These are phyloP conservation scores for Fusarium neocosmosporiellum DNA, from an alignment of 2,329 filamentous ascomycete species.

Conservation along the genomic window DNA sequence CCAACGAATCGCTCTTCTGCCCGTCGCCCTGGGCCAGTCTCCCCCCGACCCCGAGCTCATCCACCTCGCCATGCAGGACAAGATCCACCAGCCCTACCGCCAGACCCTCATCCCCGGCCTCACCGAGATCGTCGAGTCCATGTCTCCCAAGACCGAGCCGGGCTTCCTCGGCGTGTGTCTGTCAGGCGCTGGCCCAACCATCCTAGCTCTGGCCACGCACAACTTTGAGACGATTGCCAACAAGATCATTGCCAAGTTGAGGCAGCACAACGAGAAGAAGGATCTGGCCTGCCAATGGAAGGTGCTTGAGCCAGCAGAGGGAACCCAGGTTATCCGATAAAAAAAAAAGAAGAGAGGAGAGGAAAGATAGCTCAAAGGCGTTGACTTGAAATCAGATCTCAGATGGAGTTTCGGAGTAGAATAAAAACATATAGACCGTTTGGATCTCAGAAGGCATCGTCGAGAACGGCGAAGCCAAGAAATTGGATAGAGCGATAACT, in stretches of 20 bases:
- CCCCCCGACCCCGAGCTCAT: conserved; percentile 94
- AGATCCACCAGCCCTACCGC: conserved; percentile 96
- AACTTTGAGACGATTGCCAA: conserved; percentile 90
- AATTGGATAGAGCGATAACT: background rate
- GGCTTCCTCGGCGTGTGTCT: conserved; percentile 94
- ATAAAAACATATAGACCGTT: conserved; percentile 12
- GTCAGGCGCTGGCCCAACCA: conserved; percentile 94
- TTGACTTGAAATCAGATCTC: background rate
- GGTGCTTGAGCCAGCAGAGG: conserved; percentile 87
- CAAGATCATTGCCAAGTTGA: conserved; percentile 80
- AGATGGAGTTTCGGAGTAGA: conserved; percentile 9
- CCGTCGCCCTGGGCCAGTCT: conserved; percentile 87
- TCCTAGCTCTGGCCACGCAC: conserved; percentile 88
- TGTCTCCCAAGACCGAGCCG: conserved; percentile 87
- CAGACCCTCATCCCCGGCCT: conserved; percentile 91
- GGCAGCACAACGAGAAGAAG: conserved; percentile 65
- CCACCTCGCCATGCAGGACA: conserved; percentile 98
- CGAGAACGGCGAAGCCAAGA: background rate
- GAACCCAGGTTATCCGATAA: conserved; percentile 61
- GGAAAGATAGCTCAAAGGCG: background rate
- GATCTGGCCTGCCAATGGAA: conserved; percentile 87
- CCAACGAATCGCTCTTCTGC: conserved; percentile 90
- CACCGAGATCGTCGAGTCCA: conserved; percentile 88
- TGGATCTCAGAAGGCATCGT: background rate
- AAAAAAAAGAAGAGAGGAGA: background rate